phyloP scores from a whole-genome alignment of 352 stramenopile genomes.

The Globisporangium splendens region DNA sequence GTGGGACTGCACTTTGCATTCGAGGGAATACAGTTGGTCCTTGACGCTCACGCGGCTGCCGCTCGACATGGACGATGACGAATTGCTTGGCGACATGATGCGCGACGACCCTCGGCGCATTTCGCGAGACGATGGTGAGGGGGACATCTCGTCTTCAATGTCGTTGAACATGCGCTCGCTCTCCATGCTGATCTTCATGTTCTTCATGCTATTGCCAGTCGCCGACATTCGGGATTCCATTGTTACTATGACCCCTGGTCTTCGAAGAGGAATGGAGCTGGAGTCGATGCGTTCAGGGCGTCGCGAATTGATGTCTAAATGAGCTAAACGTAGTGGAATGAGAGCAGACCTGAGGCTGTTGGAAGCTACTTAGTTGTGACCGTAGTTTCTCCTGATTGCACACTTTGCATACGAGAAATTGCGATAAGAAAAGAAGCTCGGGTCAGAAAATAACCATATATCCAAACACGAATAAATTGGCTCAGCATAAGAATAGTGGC shows the following conservation, averaged over 20 bases:
- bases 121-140: conserved; percentile 46
- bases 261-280: conserved; percentile 2
- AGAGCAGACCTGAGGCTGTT: too few species aligned
- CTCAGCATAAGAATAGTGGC: background rate
- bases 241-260: background rate
- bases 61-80: conserved; percentile 26
- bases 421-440: too few species aligned
- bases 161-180: conserved; percentile 78
- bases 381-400: too few species aligned
- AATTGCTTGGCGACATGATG: conserved; percentile 55
- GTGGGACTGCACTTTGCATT: conserved; percentile 77
- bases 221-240: conserved; percentile 68
- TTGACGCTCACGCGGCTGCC: conserved; percentile 63
- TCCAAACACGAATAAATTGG: background rate
- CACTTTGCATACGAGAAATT: too few species aligned
- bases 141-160: conserved; percentile 66
- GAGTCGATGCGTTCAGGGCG: background rate
- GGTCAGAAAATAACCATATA: background rate
- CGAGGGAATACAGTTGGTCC: conserved; percentile 73
- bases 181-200: conserved; percentile 82
- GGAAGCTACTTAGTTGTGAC: too few species aligned
- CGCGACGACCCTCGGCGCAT: conserved; percentile 60
- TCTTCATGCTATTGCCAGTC: conserved; percentile 65
- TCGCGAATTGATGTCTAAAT: background rate
- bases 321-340: too few species aligned